Evolutionary conservation across 345 rosid species (phyloP).

Genomic region (Excoecaria agallocha): DNA sequence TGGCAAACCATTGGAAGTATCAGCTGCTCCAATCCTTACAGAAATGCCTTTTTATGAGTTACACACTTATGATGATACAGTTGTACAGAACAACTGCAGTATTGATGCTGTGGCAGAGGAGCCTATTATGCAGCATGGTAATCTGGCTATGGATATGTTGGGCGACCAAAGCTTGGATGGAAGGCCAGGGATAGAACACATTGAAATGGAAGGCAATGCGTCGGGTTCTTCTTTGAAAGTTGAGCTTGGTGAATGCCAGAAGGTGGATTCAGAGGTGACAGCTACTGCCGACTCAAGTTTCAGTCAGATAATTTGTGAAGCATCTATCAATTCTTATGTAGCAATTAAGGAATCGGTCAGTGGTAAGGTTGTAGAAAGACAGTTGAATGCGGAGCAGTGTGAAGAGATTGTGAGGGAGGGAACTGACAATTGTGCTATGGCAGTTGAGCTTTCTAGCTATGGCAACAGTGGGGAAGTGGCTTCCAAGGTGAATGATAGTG

Average conservation of each 20-base stretch:
- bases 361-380: neutral
- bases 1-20: constrained; percentile 13
- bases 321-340: neutral
- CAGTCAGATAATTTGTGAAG: neutral
- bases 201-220: neutral
- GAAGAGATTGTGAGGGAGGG: constrained; percentile 5
- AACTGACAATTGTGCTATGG: neutral
- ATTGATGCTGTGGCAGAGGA: neutral
- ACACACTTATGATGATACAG: constrained; percentile 4
- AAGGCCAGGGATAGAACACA: constrained; percentile 15
- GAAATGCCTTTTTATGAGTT: constrained; percentile 6
- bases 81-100: constrained; percentile 6
- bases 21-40: neutral
- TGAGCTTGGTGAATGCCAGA: neutral
- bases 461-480: constrained; percentile 10
- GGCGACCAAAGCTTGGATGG: neutral
- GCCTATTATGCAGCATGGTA: neutral
- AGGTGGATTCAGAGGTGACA: neutral
- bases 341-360: neutral
- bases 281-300: neutral
- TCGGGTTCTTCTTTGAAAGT: neutral
- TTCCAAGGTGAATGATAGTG: constrained; percentile 7
- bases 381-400: neutral
- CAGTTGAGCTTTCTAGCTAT: constrained; percentile 10
- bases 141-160: constrained; percentile 1